Evolutionary conservation across 2,329 filamentous ascomycete genomes (phyloP).

Genomic region (Colletotrichum cordylinicola): DNA sequence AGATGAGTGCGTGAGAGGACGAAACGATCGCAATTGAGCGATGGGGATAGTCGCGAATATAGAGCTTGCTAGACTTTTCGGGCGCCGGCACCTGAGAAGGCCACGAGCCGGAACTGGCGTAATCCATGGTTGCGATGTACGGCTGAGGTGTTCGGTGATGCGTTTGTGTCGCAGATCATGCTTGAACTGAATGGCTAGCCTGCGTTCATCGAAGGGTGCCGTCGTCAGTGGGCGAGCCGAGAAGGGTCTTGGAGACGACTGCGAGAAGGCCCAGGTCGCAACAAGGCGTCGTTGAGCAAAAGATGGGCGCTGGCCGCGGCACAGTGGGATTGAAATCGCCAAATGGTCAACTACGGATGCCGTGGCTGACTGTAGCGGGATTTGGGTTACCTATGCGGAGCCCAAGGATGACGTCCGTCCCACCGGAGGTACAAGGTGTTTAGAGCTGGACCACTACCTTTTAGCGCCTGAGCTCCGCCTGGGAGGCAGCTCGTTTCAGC

Average conservation of each 20-base stretch:
- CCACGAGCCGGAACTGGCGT: conserved; percentile 47
- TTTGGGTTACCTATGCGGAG: conserved; percentile 12
- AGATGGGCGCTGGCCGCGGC: neutral
- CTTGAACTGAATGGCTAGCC: neutral
- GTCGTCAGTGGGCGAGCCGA: neutral
- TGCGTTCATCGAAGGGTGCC: neutral
- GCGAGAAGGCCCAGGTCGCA: neutral
- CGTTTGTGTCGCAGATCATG: conserved; percentile 9
- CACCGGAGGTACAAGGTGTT: neutral
- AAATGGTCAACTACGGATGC: neutral
- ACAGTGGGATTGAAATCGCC: neutral
- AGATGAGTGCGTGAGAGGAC: conserved; percentile 79
- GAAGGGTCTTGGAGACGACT: neutral
- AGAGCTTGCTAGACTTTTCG: conserved; percentile 75
- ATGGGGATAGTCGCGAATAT: conserved; percentile 85
- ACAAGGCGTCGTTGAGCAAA: neutral
- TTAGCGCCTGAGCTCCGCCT: conserved; percentile 5
- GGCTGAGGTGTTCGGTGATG: neutral
- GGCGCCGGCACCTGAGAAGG: conserved; percentile 52
- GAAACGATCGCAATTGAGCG: conserved; percentile 89
- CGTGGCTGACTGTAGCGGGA: conserved; percentile 12
- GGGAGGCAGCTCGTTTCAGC: conserved; percentile 8
- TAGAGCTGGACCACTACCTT: conserved; percentile 11
- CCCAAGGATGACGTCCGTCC: conserved; percentile 19
- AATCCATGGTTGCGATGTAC: conserved; percentile 48